Base-by-base conservation (phyloP, 2,329 filamentous ascomycete species). In the Diplodia corticola region DNA sequence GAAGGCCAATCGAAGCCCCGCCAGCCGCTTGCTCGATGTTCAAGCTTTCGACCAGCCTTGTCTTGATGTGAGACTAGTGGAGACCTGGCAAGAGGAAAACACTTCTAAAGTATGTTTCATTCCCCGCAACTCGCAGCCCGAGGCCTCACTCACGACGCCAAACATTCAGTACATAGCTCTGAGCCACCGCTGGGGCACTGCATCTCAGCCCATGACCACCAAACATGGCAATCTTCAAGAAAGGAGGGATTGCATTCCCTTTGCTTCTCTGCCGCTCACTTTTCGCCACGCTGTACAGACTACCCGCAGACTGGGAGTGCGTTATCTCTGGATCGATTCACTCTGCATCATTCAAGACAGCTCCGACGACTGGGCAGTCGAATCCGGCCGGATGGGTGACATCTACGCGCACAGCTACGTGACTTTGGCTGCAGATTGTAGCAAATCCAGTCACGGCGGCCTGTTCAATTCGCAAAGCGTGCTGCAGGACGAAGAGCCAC, bases 301-400 rank as follows among this genome's bases (percentile, higher is more conserved):
- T 9, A 49, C 59, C 3, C 63, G 64, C 2, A 6, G 20, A 4
- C 35, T 69, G 13, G 57, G 33, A 15, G 15, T 48, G 1, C 54
- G 44, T 22, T 63, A 69, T 35, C 26, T 69, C 30, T 69, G 68
- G 68, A 69, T 69, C 17, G 68, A 69, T 46, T 61, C 68, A 28
- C 63, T 69, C 20, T 69, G 68, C 44, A 69, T 69, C 59, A 17
- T 68, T 13, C 66, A 69, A 37, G 63, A 68, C 37, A 26, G 44
- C 13, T 0, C 13, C 2, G 55, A 51, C 10, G 66, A 69, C 30
- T 64, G 64, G 64, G 46, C 13, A 4, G 46, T 50, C 24, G 49
- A 67, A 17, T 30, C 65, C 12, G 49, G 33, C 9, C 22, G 33
- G 2, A 67, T 67, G 65, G 49, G 46, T 12, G 20, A 12, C 3